These are phyloP conservation scores for Fusarium chuoi DNA, from an alignment of 2,329 filamentous ascomycete genomes.

Conservation along the genomic window DNA sequence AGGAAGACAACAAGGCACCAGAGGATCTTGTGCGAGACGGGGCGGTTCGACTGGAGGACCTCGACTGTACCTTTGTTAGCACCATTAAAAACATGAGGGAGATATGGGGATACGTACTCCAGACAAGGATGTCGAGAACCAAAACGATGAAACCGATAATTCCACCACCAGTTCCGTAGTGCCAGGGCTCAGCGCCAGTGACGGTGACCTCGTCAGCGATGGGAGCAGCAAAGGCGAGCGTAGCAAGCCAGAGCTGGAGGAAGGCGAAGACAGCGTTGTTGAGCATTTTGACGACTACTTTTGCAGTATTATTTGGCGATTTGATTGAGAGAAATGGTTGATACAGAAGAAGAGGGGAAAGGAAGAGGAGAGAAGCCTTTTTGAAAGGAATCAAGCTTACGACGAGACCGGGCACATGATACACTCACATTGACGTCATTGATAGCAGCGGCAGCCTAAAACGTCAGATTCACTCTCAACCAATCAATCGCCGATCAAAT, in stretches of 20 bases:
- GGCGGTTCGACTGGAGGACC: slow-evolving; percentile 71
- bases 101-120: slow-evolving; percentile 58
- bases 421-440: slow-evolving; percentile 19
- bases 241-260: slow-evolving; percentile 56
- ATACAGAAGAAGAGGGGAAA: not conserved
- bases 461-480: not conserved
- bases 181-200: slow-evolving; percentile 58
- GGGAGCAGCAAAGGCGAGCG: slow-evolving; percentile 60
- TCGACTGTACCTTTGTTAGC: slow-evolving; percentile 59
- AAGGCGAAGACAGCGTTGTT: slow-evolving; percentile 30
- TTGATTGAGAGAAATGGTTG: not conserved
- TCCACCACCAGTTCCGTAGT: slow-evolving; percentile 70
- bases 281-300: slow-evolving; percentile 10
- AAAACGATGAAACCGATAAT: slow-evolving; percentile 70
- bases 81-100: rapidly evolving
- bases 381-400: slow-evolving; percentile 18
- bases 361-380: not conserved
- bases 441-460: not conserved
- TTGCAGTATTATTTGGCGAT: not conserved
- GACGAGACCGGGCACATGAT: slow-evolving; percentile 21
- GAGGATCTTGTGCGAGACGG: slow-evolving; percentile 66
- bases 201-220: slow-evolving; percentile 45
- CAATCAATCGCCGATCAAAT: not conserved
- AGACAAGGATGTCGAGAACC: slow-evolving; percentile 70
- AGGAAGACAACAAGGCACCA: slow-evolving; percentile 73